Conservation (phyloP, 2,329 filamentous ascomycete species). For the Fusarium neocosmosporiellum region DNA sequence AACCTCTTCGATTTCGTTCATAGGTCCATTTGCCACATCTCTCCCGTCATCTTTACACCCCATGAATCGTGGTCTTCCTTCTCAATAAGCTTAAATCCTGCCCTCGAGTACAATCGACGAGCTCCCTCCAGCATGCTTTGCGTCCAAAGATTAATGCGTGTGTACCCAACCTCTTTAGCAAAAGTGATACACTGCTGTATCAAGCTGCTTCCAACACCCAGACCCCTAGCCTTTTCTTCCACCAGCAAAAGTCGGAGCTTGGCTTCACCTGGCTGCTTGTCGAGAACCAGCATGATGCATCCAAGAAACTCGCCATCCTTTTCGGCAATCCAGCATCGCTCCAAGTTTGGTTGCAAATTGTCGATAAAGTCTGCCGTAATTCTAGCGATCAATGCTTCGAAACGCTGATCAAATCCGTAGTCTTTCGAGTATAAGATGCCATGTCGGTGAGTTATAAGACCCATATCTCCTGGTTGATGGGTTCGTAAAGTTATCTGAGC, state of each 20-base stretch:
- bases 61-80: conserved; percentile 2
- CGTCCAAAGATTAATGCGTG: conserved; percentile 28
- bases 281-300: conserved; percentile 39
- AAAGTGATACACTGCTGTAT: background rate
- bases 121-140: conserved; percentile 29
- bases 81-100: conserved; percentile 30
- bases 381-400: conserved; percentile 37
- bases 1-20: background rate
- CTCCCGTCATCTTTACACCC: background rate
- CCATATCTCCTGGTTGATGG: conserved; percentile 25
- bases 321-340: conserved; percentile 46
- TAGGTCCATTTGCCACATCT: background rate
- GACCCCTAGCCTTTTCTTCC: background rate
- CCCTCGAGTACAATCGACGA: conserved; percentile 29
- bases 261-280: conserved; percentile 24
- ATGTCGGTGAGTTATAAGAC: conserved; percentile 41
- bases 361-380: conserved; percentile 42
- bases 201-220: background rate
- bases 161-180: conserved; percentile 31
- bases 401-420: conserved; percentile 30
- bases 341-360: conserved; percentile 33
- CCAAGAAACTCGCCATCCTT: conserved; percentile 37
- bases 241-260: conserved; percentile 43
- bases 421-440: conserved; percentile 36
- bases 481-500: background rate